phyloP scores from a whole-genome alignment of 139 green algal genomes.

The Chlorella ohadii region DNA sequence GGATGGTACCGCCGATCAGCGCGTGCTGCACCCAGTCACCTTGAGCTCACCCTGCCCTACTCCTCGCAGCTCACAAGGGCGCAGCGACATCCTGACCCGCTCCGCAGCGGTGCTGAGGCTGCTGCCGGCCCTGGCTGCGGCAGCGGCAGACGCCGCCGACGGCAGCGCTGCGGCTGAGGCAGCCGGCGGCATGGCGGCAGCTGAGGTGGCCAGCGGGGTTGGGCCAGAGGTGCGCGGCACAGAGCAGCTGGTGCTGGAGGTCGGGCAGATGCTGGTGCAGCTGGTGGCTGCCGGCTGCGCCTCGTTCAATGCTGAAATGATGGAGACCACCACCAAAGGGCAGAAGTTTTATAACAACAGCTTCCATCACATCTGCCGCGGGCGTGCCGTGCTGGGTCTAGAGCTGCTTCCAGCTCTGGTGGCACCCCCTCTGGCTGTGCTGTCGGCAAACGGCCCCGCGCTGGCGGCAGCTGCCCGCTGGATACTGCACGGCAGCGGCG shows the following conservation, averaged over 20 bases:
- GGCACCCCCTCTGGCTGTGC: neutral
- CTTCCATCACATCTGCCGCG: too few species aligned
- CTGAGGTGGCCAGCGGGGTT: neutral
- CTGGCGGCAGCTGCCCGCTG: neutral
- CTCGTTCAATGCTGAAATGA: neutral
- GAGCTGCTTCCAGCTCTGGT: neutral
- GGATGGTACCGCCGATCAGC: too few species aligned
- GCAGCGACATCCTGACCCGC: neutral
- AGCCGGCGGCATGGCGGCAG: neutral
- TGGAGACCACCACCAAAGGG: neutral
- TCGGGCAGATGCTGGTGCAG: constrained; percentile 9
- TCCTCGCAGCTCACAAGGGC: neutral
- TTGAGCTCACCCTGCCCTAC: neutral
- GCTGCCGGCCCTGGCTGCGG: neutral
- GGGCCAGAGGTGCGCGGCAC: neutral
- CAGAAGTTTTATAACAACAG: too few species aligned
- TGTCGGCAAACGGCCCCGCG: neutral
- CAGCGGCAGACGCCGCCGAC: neutral
- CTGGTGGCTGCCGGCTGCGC: neutral
- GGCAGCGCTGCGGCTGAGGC: too few species aligned
- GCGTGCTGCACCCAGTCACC: too few species aligned
- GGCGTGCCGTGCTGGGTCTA: neutral
- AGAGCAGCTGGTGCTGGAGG: neutral
- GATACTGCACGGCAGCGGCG: neutral
- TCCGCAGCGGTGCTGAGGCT: neutral